A percentile compares a stretch with the other conserved stretches of the same genome.
Conservation (phyloP, 2,329 filamentous ascomycete genomes). For the Trichoderma endophyticum region DNA sequence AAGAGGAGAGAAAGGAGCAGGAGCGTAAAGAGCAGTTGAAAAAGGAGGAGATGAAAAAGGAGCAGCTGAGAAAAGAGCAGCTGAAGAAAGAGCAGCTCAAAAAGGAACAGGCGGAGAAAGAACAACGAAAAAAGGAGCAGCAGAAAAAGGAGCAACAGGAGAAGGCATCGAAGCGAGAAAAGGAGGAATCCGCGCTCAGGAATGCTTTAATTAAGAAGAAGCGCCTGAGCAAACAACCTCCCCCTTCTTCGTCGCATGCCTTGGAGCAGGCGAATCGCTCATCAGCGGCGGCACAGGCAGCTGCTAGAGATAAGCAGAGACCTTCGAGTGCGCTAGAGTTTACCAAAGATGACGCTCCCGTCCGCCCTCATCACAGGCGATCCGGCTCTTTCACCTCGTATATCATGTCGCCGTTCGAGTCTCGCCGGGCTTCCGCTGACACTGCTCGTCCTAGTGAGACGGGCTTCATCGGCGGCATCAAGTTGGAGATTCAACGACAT, state of each 20-base stretch:
- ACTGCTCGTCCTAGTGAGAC: constrained; percentile 25
- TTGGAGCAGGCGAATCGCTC: constrained; percentile 19
- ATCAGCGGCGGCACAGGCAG: constrained; percentile 21
- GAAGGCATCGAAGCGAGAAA: constrained; percentile 9
- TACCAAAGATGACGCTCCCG: constrained; percentile 24
- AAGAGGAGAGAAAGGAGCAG: constrained; percentile 11
- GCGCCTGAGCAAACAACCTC: constrained; percentile 35
- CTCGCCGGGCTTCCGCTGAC: constrained; percentile 34
- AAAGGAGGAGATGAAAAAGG: constrained; percentile 27
- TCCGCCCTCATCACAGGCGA: constrained; percentile 30
- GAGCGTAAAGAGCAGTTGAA: constrained; percentile 22
- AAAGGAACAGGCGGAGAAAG: constrained; percentile 22
- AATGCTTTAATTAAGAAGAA: constrained; percentile 26
- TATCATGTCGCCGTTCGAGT: constrained; percentile 35
- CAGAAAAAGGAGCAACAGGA: constrained; percentile 26
- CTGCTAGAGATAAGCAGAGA: constrained; percentile 18
- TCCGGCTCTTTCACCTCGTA: constrained; percentile 38
- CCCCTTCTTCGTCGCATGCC: constrained; percentile 23
- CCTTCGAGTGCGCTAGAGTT: constrained; percentile 30
- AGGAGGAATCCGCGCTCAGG: constrained; percentile 22
- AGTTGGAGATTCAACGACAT: constrained; percentile 39
- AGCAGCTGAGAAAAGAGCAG: constrained; percentile 19
- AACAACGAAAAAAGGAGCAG: constrained; percentile 17
- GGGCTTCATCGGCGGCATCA: constrained; percentile 42
- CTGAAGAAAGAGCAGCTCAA: constrained; percentile 26